These are phyloP conservation scores for Kockiozyma suomiensis DNA, from an alignment of 805 yeast genomes.

Conservation along the genomic window DNA sequence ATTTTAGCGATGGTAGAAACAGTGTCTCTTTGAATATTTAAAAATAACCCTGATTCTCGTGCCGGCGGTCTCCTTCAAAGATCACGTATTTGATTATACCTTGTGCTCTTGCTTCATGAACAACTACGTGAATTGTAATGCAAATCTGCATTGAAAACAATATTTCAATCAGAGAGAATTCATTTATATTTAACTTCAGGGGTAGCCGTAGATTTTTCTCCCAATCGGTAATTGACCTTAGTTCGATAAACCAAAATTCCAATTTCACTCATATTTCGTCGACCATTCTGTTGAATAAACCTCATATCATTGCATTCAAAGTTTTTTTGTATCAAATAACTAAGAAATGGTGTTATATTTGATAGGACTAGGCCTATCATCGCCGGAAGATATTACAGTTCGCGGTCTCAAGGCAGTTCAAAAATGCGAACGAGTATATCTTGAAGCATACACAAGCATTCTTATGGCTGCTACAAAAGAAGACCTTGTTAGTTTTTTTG, in stretches of 20 bases:
- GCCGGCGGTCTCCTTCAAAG: too few relatives aligned
- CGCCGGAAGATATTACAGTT: constrained; percentile 88
- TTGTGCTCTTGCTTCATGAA: too few relatives aligned
- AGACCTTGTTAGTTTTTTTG: constrained; percentile 48
- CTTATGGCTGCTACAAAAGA: constrained; percentile 86
- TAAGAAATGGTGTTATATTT: constrained; percentile 70
- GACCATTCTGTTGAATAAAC: too few relatives aligned
- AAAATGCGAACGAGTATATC: constrained; percentile 83
- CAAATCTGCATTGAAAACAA: too few relatives aligned
- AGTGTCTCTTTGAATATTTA: too few relatives aligned
- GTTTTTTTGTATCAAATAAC: background rate
- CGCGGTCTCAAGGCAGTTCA: constrained; percentile 86
- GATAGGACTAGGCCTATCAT: constrained; percentile 88
- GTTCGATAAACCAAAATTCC: background rate
- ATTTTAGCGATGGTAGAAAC: too few relatives aligned
- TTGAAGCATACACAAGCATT: constrained; percentile 94
- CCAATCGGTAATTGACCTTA: background rate
- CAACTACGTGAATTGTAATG: too few relatives aligned
- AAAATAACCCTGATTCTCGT: too few relatives aligned
- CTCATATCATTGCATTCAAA: background rate
- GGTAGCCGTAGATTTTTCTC: background rate
- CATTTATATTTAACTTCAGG: background rate
- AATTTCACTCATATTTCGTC: too few relatives aligned
- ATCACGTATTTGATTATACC: too few relatives aligned
- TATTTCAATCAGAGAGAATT: too few relatives aligned